Base-by-base conservation (phyloP, 805 yeast species). In the Zygoascus flipseniorum region DNA sequence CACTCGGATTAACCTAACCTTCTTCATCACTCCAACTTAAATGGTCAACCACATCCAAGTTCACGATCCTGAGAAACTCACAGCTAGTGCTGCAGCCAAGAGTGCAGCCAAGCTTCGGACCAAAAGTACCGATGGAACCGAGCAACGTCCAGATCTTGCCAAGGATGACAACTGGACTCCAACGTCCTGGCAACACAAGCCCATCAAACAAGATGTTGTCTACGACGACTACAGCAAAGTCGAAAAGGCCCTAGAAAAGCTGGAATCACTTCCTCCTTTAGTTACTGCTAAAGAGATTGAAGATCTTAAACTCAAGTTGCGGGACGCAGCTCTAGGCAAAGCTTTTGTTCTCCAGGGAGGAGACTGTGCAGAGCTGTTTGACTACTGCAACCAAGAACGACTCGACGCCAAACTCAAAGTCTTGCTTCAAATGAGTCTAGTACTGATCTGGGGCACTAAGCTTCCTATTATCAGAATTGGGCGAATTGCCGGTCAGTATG, bases 301-400 rank as follows among this genome's bases (percentile, higher is more conserved):
- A 51, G 55, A 55, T 9, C 60, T 72, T 43, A 62, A 65, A 52
- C n/a, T 53, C 9, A 65, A 66, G 57, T 67, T 72, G 11, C 61
- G 65, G 14, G 70, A 69, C 48, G 76, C 76, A 1, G 72, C 75
- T 2, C 64, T 68, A 4, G 76, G 76, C 14, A 68, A 69, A 55
- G 74, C 74, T n/a, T 72, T 72, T 52, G 68, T 72, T 32, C 63
- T 72, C 19, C 76, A 72, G 52, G 76, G 76, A 13, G 76, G 76
- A 5, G 76, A 72, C 58, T 72, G 76, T 50, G 76, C 76, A 11
- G 76, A 72, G 58, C 61, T 73, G 47, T 72, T 72, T 52, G 75
- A 72, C 55, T 73, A 73, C 59, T 72, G 76, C 62, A 67, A 65
- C 56, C 65, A 62, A 43, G 72, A 69, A 47, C 56, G 65, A 11